These are phyloP conservation scores for Thraustochytrium striatum DNA, from an alignment of 352 stramenopile species.

Conservation along the genomic window DNA sequence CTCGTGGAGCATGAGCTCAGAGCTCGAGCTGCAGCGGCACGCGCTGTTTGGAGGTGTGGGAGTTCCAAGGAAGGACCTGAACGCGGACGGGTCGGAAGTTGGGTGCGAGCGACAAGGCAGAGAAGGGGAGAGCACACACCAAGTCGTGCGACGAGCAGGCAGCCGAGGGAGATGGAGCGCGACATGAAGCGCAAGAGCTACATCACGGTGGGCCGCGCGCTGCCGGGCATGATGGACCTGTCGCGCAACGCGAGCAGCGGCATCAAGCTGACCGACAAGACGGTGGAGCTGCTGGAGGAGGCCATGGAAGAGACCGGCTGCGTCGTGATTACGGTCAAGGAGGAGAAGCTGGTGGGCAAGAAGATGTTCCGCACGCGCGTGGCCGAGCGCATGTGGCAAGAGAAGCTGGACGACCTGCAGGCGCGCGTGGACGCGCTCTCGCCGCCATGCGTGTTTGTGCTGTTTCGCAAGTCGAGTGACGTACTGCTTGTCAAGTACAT, in stretches of 20 bases:
- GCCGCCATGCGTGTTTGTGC: conserved; percentile 27
- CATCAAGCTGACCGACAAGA: conserved; percentile 16
- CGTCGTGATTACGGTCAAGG: conserved; percentile 18
- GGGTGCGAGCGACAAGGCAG: too few relatives aligned
- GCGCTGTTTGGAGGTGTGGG: too few relatives aligned
- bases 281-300: conserved; percentile 12
- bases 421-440: not conserved
- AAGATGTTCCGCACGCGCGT: not conserved
- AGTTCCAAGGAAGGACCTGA: too few relatives aligned
- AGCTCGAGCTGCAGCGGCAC: too few relatives aligned
- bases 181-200: too few relatives aligned
- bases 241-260: conserved; percentile 13
- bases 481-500: conserved; percentile 47
- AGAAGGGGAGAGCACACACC: too few relatives aligned
- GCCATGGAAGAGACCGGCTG: not conserved
- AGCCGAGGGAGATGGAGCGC: too few relatives aligned
- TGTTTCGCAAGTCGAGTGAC: not conserved
- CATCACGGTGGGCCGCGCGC: not conserved
- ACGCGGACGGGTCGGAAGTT: too few relatives aligned
- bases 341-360: conserved; percentile 4
- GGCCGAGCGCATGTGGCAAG: not conserved
- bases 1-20: too few relatives aligned
- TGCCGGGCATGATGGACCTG: conserved; percentile 35
- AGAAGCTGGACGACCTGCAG: conserved; percentile 8
- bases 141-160: too few relatives aligned